These are phyloP conservation scores for Pythium graminicola DNA, from an alignment of 352 stramenopile genomes.

Conservation along the genomic window DNA sequence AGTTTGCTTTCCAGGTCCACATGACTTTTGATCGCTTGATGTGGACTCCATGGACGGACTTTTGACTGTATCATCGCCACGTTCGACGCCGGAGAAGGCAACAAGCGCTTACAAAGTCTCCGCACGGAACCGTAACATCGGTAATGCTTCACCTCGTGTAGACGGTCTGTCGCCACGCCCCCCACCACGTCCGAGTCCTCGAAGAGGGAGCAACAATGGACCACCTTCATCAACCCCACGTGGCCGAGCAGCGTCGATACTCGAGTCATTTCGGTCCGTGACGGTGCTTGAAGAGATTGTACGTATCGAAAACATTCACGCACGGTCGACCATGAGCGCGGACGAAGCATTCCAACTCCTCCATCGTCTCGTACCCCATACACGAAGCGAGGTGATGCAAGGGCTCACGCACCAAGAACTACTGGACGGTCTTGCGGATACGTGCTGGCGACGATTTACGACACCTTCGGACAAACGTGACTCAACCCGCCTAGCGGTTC, in stretches of 20 bases:
- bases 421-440: conserved; percentile 13
- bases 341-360: conserved; percentile 23
- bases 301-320: conserved; percentile 13
- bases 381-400: neutral
- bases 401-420: conserved; percentile 15
- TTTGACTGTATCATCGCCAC: conserved; percentile 14
- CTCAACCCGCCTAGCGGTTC: conserved; percentile 1
- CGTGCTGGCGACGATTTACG: conserved; percentile 16
- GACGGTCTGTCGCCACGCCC: conserved; percentile 7
- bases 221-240: neutral
- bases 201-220: neutral
- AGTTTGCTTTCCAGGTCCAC: too few relatives aligned
- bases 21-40: too few relatives aligned
- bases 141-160: neutral
- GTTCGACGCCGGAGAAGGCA: neutral
- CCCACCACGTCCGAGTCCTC: conserved; percentile 4
- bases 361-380: conserved; percentile 10
- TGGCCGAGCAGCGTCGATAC: neutral
- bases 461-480: neutral
- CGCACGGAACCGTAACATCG: neutral
- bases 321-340: conserved; percentile 8
- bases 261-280: conserved; percentile 22
- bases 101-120: conserved; percentile 15
- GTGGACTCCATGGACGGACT: conserved; percentile 19
- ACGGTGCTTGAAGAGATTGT: conserved; percentile 23